Conservation (phyloP, 2,329 filamentous ascomycete genomes). For the Xenosphaeropsis pyriputrescens region DNA sequence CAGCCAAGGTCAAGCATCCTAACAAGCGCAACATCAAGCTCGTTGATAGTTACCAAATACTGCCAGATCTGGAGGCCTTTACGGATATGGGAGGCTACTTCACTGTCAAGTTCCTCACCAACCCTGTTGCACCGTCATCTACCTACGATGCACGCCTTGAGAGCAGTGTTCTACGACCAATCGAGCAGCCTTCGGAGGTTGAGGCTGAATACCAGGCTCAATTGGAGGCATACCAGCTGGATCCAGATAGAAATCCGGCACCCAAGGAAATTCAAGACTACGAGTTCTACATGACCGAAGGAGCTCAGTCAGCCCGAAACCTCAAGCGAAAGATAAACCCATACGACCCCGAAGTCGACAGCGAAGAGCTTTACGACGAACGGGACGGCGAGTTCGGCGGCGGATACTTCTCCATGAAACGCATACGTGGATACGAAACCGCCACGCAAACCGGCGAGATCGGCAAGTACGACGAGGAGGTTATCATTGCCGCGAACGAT, state of each 20-base stretch:
- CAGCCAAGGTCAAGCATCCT: slow-evolving; percentile 38
- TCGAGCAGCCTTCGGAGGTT: slow-evolving; percentile 35
- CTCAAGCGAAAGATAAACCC: slow-evolving; percentile 49
- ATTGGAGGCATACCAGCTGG: slow-evolving; percentile 36
- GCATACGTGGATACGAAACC: slow-evolving; percentile 50
- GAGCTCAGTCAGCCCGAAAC: slow-evolving; percentile 27
- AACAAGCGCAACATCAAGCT: slow-evolving; percentile 39
- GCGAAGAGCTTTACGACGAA: slow-evolving; percentile 38
- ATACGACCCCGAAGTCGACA: slow-evolving; percentile 36
- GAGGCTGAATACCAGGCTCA: slow-evolving; percentile 22
- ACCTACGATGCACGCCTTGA: slow-evolving; percentile 47
- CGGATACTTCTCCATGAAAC: slow-evolving; percentile 43
- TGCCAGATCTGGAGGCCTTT: slow-evolving; percentile 55
- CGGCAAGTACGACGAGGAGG: slow-evolving; percentile 47
- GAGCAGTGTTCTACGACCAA: slow-evolving; percentile 44
- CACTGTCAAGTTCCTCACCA: slow-evolving; percentile 53
- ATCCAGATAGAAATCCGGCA: slow-evolving; percentile 38
- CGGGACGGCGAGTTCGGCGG: slow-evolving; percentile 24
- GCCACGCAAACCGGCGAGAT: slow-evolving; percentile 36
- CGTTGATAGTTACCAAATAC: slow-evolving; percentile 42
- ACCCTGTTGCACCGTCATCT: slow-evolving; percentile 37
- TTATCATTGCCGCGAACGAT: slow-evolving; percentile 43
- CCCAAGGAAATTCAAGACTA: slow-evolving; percentile 48
- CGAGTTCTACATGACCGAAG: slow-evolving; percentile 48
- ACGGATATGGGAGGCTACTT: slow-evolving; percentile 56